Conservation (phyloP, 108 stramenopile species). For the Epithemia pelagica region DNA sequence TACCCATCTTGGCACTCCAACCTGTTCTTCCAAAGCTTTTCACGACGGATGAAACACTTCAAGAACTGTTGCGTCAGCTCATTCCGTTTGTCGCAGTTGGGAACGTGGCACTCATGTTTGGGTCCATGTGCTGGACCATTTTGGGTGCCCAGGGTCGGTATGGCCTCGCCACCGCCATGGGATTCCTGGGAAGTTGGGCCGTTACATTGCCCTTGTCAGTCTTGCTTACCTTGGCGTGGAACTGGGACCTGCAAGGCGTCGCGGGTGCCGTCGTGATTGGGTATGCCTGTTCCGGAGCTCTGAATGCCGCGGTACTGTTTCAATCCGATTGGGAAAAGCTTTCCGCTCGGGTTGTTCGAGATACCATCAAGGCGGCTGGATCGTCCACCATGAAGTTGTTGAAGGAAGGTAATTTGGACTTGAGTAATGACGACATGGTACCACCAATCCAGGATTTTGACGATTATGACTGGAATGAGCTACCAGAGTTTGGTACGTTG, state of each 20-base stretch:
- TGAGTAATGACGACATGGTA: not conserved
- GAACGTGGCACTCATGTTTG: slow-evolving; percentile 28
- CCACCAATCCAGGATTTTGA: not conserved
- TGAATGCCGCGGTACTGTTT: slow-evolving; percentile 9
- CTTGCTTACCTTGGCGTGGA: slow-evolving; percentile 20
- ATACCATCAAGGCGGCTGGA: too few species aligned
- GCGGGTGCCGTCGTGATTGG: slow-evolving; percentile 35
- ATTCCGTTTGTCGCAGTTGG: slow-evolving; percentile 52
- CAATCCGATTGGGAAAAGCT: slow-evolving; percentile 19
- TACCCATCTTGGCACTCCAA: slow-evolving; percentile 25
- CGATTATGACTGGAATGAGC: not conserved
- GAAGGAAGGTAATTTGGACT: not conserved
- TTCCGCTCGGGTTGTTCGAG: slow-evolving; percentile 12
- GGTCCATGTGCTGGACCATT: slow-evolving; percentile 30
- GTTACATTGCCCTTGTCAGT: slow-evolving; percentile 34
- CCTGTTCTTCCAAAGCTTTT: slow-evolving; percentile 33
- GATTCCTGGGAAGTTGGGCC: slow-evolving; percentile 23
- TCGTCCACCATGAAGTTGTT: not conserved
- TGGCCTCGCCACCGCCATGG: slow-evolving; percentile 26
- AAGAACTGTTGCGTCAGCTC: slow-evolving; percentile 40
- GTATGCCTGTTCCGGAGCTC: slow-evolving; percentile 13
- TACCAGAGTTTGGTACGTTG: not conserved
- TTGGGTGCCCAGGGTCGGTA: slow-evolving; percentile 42
- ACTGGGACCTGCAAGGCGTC: slow-evolving; percentile 24
- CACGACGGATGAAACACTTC: slow-evolving; percentile 47